These are phyloP conservation scores for Microthlaspi erraticum DNA, from an alignment of 345 rosid genomes.

Conservation along the genomic window DNA sequence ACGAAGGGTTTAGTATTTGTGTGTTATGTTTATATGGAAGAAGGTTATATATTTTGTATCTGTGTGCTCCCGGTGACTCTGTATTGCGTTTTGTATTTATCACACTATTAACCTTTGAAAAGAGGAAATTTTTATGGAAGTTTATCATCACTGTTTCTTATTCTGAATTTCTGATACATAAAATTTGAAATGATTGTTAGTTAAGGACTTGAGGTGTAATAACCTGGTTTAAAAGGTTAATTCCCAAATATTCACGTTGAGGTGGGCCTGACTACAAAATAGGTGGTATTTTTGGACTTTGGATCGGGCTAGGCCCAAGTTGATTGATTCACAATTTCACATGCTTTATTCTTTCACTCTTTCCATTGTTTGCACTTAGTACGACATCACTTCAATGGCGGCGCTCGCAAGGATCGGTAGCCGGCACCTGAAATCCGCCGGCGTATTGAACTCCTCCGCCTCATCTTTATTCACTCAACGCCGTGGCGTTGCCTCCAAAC, in stretches of 20 bases:
- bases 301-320: neutral
- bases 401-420: constrained; percentile 57
- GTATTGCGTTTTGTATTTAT: constrained; percentile 3
- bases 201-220: too few species aligned
- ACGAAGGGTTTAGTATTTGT: constrained; percentile 11
- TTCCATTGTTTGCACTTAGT: neutral
- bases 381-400: constrained; percentile 51
- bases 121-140: neutral
- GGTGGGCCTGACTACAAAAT: neutral
- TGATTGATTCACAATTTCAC: neutral
- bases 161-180: neutral
- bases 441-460: constrained; percentile 17
- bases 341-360: neutral
- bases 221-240: too few species aligned
- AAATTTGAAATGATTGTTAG: neutral
- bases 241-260: neutral
- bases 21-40: constrained; percentile 16
- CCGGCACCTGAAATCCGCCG: constrained; percentile 36
- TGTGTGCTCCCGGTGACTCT: constrained; percentile 20
- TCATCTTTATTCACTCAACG: constrained; percentile 43
- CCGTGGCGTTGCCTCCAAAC: constrained; percentile 75
- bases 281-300: neutral
- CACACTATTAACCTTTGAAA: neutral
- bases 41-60: neutral
- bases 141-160: neutral